A percentile compares a stretch with the other conserved stretches of the same genome.
Conservation (phyloP, 2,329 filamentous ascomycete species). For the Fusarium zealandicum region DNA sequence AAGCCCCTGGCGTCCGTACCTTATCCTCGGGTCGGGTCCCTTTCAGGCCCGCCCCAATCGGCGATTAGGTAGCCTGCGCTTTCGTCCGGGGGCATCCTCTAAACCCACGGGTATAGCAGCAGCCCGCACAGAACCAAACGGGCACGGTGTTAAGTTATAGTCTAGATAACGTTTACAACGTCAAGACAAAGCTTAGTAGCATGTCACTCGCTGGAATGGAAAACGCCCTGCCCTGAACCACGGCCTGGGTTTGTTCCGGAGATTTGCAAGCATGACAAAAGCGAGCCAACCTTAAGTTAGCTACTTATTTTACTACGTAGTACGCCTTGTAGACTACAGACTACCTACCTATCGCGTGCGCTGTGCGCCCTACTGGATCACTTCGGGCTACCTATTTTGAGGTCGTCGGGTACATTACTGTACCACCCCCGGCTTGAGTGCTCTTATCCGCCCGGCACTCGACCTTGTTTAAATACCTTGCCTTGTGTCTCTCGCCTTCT, state of each 20-base stretch:
- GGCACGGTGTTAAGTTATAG: too few species aligned
- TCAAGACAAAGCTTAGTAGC: background rate
- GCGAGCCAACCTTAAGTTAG: background rate
- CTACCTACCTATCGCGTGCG: too few species aligned
- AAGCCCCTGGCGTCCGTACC: slow-evolving; percentile 9
- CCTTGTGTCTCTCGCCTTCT: slow-evolving; percentile 9
- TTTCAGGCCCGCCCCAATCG: slow-evolving; percentile 30
- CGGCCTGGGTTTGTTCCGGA: too few species aligned
- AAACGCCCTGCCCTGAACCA: too few species aligned
- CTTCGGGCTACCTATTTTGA: too few species aligned
- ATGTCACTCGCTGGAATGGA: too few species aligned
- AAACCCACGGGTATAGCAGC: slow-evolving; percentile 30
- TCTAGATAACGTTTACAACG: too few species aligned
- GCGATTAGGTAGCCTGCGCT: slow-evolving; percentile 33
- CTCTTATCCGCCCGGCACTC: slow-evolving; percentile 17
- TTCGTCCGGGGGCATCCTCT: slow-evolving; percentile 29
- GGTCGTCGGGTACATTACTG: background rate
- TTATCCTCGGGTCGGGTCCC: slow-evolving; percentile 28
- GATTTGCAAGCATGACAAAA: slow-evolving; percentile 43
- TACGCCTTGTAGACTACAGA: too few species aligned
- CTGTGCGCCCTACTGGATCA: too few species aligned
- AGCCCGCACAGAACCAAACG: too few species aligned
- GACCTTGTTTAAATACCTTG: slow-evolving; percentile 33
- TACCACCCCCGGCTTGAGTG: slow-evolving; percentile 22
- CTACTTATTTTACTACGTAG: too few species aligned